Evolutionary conservation across 257 asterid species (phyloP), one percentile per base, ranked within the genome.

Genomic region (Solanum sejunctum): DNA sequence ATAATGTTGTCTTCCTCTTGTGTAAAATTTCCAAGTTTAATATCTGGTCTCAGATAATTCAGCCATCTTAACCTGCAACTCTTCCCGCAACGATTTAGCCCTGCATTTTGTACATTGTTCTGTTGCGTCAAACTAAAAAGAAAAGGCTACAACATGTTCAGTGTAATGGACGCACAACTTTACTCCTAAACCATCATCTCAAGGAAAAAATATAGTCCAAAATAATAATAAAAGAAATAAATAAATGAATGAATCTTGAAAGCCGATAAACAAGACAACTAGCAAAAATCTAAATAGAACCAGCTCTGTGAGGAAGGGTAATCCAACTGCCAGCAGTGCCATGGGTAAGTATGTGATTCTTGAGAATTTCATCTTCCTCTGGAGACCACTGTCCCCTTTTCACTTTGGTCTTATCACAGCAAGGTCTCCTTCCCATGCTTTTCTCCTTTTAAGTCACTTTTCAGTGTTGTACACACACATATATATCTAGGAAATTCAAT

Each of bases 341-440:
- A 91, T 88, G 88, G 4, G 83, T 89, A 18, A 81, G 82, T 11
- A 92, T 84, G 56, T 91, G 86, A 54, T 64, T 87, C 85, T 84
- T 91, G 89, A 92, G 95, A 84, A 82, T 85, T 79, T 85, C 87
- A 89, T 91, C 95, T 90, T 92, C 95, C 80, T 90, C 88, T 23
- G 93, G 92, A 69, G 96, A 92, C 96, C 96, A 92, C 57, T 81
- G 90, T 10, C 96, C 94, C 61, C 87, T 91, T 81, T 88, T 92
- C 89, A 92, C 94, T 84, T 89, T 89, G 45, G 75, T 91, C 89
- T 92, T 92, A 56, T 92, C 94, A 87, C 96, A 91, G 49, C 95
- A 91, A 41, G 92, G 91, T 36, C 83, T 89, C 86, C 94, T 90
- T 81, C 91, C 93, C 93, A 92, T 91, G 84, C 0, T 16, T 45